Evolutionary conservation across 2,329 filamentous ascomycete genomes (phyloP), one percentile per base, ranked within the genome.

Genomic region (Davidsoniella virescens): DNA sequence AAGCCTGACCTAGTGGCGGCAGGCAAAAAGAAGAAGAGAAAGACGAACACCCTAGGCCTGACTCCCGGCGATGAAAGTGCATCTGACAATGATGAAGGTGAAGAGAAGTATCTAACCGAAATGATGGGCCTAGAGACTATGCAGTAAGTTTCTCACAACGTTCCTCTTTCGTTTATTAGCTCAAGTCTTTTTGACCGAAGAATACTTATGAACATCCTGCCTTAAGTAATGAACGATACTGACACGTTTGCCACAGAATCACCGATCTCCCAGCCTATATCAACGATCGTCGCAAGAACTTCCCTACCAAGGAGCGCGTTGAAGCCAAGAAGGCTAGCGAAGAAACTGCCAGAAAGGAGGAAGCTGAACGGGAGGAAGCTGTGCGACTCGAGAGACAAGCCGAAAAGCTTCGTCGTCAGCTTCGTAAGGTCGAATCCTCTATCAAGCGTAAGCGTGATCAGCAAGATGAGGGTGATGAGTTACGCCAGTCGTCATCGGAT

Each of bases 261-360:
- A 75, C 76, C 52, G 87, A 95, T 59, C 72, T 95, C 50, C 74
- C 78, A 20, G 76, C 78, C 5, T 96, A 87, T 78, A 77, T 93
- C 55, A 78, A 78, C 46, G 87, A 94, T 63, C 78, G 90, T 53
- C 82, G 74, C 60, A 82, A 78, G 56, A 80, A 82, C 47, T 96
- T 77, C 61, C 90, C 90, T 2, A 95, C 88, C 2, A 76, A 78
- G 61, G 76, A 77, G 53, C 79, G 84, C 50, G 68, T 79, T 54
- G 72, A 77, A 54, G 76, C 76, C 55, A 84, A 75, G 63, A 75
- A 76, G 55, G 70, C 71, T 57, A 67, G 65, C 52, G 64, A 66
- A 57, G 59, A 65, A 58, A 62, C 65, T 52, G 62, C 65, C 39
- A 65, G 62, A 41, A 71, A 75, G 51, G 69, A 73, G 50, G 77